phyloP scores from a whole-genome alignment of 2,329 filamentous ascomycete genomes.

The Verruconis gallopava region DNA sequence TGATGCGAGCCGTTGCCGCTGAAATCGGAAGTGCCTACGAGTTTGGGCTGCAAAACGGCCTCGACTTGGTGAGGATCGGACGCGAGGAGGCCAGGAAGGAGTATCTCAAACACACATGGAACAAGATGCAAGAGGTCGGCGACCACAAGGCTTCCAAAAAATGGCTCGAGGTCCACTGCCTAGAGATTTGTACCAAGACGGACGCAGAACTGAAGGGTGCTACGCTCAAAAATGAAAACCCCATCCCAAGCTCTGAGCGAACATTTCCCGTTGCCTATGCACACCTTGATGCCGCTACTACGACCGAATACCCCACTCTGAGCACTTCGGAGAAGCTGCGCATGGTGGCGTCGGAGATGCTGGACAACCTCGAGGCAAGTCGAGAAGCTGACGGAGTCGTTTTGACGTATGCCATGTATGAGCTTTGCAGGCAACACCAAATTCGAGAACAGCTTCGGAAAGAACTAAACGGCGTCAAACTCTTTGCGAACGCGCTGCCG shows the following conservation, averaged over 20 bases:
- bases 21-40: background rate
- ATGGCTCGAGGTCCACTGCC: background rate
- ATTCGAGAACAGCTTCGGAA: constrained; percentile 1
- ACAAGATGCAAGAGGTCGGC: background rate
- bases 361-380: constrained; percentile 22
- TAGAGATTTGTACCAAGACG: background rate
- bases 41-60: background rate
- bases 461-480: constrained; percentile 1
- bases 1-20: background rate
- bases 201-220: background rate
- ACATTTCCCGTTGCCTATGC: background rate
- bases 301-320: background rate
- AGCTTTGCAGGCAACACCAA: constrained; percentile 15
- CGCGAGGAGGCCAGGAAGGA: background rate
- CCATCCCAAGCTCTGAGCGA: background rate
- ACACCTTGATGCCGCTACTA: background rate
- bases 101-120: background rate
- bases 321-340: background rate
- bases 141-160: background rate
- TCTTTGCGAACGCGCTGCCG: background rate
- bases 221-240: background rate
- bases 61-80: background rate
- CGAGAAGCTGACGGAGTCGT: constrained; percentile 22
- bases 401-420: constrained; percentile 22
- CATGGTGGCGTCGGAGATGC: constrained; percentile 16